Base-by-base conservation (phyloP, 495 filamentous ascomycete genomes). In the Aspergillus taichungensis region DNA sequence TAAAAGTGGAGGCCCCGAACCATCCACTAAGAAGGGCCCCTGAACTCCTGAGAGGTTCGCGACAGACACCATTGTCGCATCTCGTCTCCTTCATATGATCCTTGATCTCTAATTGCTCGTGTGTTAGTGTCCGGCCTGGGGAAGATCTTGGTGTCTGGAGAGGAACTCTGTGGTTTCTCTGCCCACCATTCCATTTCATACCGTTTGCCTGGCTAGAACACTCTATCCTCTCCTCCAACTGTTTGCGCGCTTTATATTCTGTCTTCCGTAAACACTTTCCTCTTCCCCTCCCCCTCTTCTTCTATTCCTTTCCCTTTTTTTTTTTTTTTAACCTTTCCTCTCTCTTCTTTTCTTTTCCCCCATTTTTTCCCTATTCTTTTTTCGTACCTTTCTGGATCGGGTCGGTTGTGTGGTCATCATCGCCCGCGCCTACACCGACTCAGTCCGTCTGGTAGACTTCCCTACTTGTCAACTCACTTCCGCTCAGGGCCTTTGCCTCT, bases 61-160 rank as follows among this genome's bases (percentile, higher is more conserved):
- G 48, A 32, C 27, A 32, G 30, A 45, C 37, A 45, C 40, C 36
- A 36, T 24, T 24, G 18, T 24, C 18, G 18, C 18, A 24, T 24
- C 18, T 24, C 18, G 18, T 24, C 18, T 4, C 18, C 18, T 24
- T 24, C 18, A 24, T 24, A 31, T 28, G 9, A 57, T 60, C 54
- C 46, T 24, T 34, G 37, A 58, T 57, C 55, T 58, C 57, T 51
- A 31, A 51, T 45, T 48, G 4, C 37, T 39, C n/a, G 45, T 41
- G 41, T 34, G 32, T 45, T 50, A 30, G 38, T 30, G 47, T 42
- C 45, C 32, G 49, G 27, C 37, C 30, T 14, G 43, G 30, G 39
- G 46, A 34, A 42, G 38, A 48, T 42, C 46, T 42, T 44, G 45
- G 52, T 47, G 18, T 24, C 18, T 24, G 18, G 18, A 24, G 18